Evolutionary conservation across 1,284 basidiomycete species (phyloP), one percentile per base, ranked within the genome.

Genomic region (Irpex lacteus): DNA sequence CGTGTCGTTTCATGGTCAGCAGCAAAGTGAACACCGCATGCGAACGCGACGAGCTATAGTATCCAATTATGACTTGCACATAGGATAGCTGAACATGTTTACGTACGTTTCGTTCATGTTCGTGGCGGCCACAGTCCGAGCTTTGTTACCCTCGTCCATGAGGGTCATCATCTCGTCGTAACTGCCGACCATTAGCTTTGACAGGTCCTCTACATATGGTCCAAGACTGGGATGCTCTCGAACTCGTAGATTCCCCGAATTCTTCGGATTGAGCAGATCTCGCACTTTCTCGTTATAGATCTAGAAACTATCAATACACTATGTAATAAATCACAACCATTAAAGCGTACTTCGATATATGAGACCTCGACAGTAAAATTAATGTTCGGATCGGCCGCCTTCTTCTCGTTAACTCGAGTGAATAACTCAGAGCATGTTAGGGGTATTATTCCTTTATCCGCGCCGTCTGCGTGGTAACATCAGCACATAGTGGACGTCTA

Each of bases 71-170:
- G 18, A 52, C 11, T 8, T 47, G 57, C 40, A 58, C 60, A 11
- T 47, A 49, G 34, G 11, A 15, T 32, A 18, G 32, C 11, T 26
- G 34, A 52, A 47, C 15, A 13, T 6, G 40, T 44, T 44, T 15
- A 80, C 88, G 69, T 72, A 92, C 80, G 98, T 98, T 80, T 99
- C 98, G 78, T 99, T 99, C 98, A 99, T 99, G 78, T 98, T 95
- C 21, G 98, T 99, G 19, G 98, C 97, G 8, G 98, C 98, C 8
- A 99, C 96, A 26, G 97, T 98, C 56, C 97, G 84, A 54, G 94
- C 95, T 81, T 99, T 98, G 78, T 98, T 99, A 53, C 97, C 97
- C 76, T 99, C 97, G 79, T 99, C 97, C 96, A 98, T 98, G 73
- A 99, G 88, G 6, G 90, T 95, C 89, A 98, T 98, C 89, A 99